Conservation (phyloP, 441 rosid genomes). For the Erodium trifolium region DNA sequence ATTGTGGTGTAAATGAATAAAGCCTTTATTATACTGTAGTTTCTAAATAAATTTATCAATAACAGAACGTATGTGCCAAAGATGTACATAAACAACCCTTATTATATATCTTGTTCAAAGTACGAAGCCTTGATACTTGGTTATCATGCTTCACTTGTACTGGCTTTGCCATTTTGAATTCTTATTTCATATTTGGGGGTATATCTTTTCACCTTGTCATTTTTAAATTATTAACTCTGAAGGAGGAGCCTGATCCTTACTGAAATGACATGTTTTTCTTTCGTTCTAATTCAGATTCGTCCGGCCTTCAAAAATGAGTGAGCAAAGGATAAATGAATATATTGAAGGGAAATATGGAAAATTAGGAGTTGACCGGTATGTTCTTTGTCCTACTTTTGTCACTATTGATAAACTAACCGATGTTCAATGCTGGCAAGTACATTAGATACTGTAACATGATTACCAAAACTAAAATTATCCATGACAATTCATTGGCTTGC, state of each 20-base stretch:
- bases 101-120: neutral
- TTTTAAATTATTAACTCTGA: neutral
- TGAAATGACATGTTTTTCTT: neutral
- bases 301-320: slow-evolving; percentile 71
- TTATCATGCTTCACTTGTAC: neutral
- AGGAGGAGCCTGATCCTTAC: neutral
- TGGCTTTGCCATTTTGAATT: neutral
- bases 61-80: neutral
- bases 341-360: slow-evolving; percentile 81
- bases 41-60: neutral
- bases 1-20: neutral
- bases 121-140: neutral
- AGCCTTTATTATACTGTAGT: neutral
- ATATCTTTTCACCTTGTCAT: no score
- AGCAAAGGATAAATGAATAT: slow-evolving; percentile 58
- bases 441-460: neutral
- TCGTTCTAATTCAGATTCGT: slow-evolving; percentile 50
- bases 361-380: slow-evolving; percentile 85
- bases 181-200: neutral
- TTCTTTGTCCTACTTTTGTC: neutral
- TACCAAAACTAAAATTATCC: neutral
- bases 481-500: neutral
- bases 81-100: neutral
- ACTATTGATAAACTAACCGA: neutral
- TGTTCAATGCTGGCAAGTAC: neutral